Conservation (phyloP, 352 stramenopile genomes). For the Salisapilia sapeloensis region DNA sequence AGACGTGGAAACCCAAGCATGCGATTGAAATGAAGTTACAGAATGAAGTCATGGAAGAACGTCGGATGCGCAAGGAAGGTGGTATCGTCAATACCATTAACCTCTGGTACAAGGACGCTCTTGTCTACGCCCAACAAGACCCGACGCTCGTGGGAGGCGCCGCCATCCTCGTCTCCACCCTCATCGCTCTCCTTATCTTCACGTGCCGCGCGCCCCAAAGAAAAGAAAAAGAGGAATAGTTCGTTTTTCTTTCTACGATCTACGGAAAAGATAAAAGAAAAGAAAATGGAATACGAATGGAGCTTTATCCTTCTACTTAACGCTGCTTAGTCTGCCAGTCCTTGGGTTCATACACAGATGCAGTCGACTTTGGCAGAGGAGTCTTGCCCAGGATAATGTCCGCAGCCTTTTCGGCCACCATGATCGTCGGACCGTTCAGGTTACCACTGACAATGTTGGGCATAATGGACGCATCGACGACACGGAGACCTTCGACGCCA, state of each 20-base stretch:
- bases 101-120: slow-evolving; percentile 15
- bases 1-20: slow-evolving; percentile 67
- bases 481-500: slow-evolving; percentile 71
- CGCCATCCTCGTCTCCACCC: slow-evolving; percentile 15
- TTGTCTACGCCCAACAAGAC: slow-evolving; percentile 38
- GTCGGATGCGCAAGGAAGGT: slow-evolving; percentile 24
- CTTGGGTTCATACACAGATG: slow-evolving; percentile 46
- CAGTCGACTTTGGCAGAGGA: slow-evolving; percentile 49
- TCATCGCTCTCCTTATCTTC: too few species aligned
- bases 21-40: slow-evolving; percentile 33
- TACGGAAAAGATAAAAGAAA: slow-evolving; percentile 1
- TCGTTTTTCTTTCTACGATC: background rate
- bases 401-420: slow-evolving; percentile 87
- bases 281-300: background rate
- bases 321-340: slow-evolving; percentile 62
- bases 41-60: slow-evolving; percentile 11
- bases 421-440: slow-evolving; percentile 87
- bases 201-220: background rate
- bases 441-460: slow-evolving; percentile 90
- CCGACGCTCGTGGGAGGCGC: slow-evolving; percentile 26
- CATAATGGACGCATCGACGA: slow-evolving; percentile 90
- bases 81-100: slow-evolving; percentile 27
- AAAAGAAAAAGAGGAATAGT: background rate
- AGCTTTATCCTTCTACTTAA: slow-evolving; percentile 11
- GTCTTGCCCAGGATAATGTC: slow-evolving; percentile 80